Evolutionary conservation across 352 stramenopile species (phyloP), one percentile per base, ranked within the genome.

Genomic region (Globisporangium paddicum): DNA sequence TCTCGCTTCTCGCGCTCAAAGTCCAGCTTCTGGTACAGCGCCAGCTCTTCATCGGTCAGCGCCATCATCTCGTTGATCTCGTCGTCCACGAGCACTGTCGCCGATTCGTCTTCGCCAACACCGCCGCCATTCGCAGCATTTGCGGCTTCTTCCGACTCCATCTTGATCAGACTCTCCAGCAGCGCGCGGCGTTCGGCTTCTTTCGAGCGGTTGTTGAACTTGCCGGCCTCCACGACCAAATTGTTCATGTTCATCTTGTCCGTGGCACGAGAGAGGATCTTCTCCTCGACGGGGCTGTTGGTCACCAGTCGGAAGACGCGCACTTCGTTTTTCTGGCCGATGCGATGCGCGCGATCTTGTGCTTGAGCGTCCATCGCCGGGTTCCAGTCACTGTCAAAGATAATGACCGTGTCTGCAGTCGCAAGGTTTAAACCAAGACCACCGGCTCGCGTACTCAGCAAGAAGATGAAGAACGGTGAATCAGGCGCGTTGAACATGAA

Each of bases 361-460:
- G 92, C 92, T 49, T 98, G 92, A 5, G 90, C 89, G 58, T 98
- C 92, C 82, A 96, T 96, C 38, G 97, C 92, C n/a, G 98, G 97
- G 72, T 99, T 99, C 97, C n/a, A n/a, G n/a, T n/a, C n/a, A n/a
- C n/a, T n/a, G n/a, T n/a, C n/a, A n/a, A n/a, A n/a, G n/a, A n/a
- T 98, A 42, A 99, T 97, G 7, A 99, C 96, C 5, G 96, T 99
- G 66, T 99, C 97, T 26, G 98, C 98, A 21, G 96, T 96, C 30
- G 95, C 96, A 25, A 99, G 86, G 71, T 99, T 99, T 21, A 99
- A 67, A 23, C 97, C 97, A 26, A 99, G 76, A 23, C 97, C 98
- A 64, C 97, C 98, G 25, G 97, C 97, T 8, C 97, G 83, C 19
- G 98, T 99, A 68, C 86, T 98, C 28, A 99, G 72, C 16, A 99